phyloP scores from a whole-genome alignment of 176 grass and related monocot genomes.

The Eleusine coracana region DNA sequence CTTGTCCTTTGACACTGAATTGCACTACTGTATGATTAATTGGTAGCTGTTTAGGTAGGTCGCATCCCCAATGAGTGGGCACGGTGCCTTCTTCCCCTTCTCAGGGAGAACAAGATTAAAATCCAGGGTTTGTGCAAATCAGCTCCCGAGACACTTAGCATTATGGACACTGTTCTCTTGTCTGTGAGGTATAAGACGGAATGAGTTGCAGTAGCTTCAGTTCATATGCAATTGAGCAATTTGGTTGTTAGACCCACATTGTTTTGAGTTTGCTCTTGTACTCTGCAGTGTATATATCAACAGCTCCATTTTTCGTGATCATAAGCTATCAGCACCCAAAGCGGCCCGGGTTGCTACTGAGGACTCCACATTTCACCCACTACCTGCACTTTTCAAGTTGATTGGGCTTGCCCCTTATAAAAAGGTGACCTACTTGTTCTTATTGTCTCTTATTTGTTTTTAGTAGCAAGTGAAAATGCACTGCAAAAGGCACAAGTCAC shows the following conservation, averaged over 20 bases:
- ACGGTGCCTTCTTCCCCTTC: slow-evolving; percentile 70
- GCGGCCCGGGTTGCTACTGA: slow-evolving; percentile 34
- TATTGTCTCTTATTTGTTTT: background rate
- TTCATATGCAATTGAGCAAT: background rate
- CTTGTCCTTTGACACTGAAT: background rate
- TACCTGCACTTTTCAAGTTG: slow-evolving; percentile 68
- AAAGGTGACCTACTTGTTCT: slow-evolving; percentile 52
- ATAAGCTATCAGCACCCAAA: slow-evolving; percentile 53
- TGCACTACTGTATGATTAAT: background rate
- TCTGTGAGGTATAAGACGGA: slow-evolving; percentile 59
- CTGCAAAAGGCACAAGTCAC: background rate
- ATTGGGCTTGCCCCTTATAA: slow-evolving; percentile 76
- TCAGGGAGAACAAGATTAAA: slow-evolving; percentile 67
- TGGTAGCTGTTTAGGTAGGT: slow-evolving; percentile 54
- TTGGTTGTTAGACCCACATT: background rate
- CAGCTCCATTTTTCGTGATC: slow-evolving; percentile 60
- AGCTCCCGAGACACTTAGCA: slow-evolving; percentile 63
- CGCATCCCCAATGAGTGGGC: slow-evolving; percentile 98
- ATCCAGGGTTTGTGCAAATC: slow-evolving; percentile 63
- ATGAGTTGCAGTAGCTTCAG: background rate
- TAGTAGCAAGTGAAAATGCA: slow-evolving; percentile 22
- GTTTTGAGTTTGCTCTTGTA: slow-evolving; percentile 17
- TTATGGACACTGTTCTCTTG: slow-evolving; percentile 82
- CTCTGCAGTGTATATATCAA: slow-evolving; percentile 79
- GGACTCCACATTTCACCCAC: slow-evolving; percentile 70